phyloP scores from a whole-genome alignment of 2,329 filamentous ascomycete genomes.

The Apiospora malaysiana region DNA sequence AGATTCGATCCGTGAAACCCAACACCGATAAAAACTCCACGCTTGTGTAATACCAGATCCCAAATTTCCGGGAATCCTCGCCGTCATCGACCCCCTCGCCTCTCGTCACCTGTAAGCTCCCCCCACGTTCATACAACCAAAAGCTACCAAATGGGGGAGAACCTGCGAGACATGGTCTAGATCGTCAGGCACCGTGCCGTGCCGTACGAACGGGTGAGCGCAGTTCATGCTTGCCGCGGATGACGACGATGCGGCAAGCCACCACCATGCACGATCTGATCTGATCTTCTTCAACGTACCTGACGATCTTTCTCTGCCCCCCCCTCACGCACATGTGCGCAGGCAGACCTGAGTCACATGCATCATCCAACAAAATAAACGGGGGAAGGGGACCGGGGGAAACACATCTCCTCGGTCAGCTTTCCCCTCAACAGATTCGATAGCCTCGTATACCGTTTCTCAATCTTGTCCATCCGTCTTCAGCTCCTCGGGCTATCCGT shows the following conservation, averaged over 20 bases:
- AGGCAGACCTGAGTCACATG: background rate
- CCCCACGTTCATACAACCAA: background rate
- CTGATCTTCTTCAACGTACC: constrained; percentile 11
- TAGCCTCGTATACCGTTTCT: constrained; percentile 13
- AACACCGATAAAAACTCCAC: background rate
- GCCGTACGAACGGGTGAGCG: background rate
- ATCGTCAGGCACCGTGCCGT: constrained; percentile 8
- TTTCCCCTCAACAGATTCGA: background rate
- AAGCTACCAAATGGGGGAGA: background rate
- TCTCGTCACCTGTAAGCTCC: background rate
- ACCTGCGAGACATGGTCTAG: background rate
- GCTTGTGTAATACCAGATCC: constrained; percentile 11
- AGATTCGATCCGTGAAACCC: background rate
- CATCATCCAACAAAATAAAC: background rate
- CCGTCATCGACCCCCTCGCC: background rate
- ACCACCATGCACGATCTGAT: background rate
- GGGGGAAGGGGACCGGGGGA: background rate
- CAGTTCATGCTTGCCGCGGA: background rate
- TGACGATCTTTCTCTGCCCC: background rate
- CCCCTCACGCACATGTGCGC: background rate
- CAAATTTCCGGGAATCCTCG: background rate
- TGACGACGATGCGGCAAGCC: background rate
- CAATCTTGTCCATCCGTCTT: background rate
- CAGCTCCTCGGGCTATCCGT: background rate
- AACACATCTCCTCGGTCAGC: background rate